phyloP scores from a whole-genome alignment of 768 basidiomycete genomes.

The Paxillus rubicundulus region DNA sequence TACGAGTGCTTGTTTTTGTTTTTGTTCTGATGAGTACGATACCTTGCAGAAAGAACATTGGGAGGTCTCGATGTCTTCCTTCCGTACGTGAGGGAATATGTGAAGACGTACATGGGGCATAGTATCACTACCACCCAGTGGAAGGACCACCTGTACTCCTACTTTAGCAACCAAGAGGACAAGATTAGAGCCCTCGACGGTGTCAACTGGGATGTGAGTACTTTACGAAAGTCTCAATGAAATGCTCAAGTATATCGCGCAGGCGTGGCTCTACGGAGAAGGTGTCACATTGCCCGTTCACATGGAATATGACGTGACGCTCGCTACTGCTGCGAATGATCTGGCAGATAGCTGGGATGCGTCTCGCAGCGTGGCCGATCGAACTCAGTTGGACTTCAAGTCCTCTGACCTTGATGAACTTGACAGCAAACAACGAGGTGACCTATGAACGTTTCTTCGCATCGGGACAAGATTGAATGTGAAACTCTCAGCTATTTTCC shows the following conservation, averaged over 20 bases:
- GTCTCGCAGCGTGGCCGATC: slow-evolving; percentile 36
- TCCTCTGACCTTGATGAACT: slow-evolving; percentile 45
- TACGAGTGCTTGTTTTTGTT: not conserved
- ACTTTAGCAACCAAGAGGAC: slow-evolving; percentile 42
- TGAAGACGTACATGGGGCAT: slow-evolving; percentile 51
- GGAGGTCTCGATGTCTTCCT: slow-evolving; percentile 57
- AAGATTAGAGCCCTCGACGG: slow-evolving; percentile 48
- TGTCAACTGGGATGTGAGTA: slow-evolving; percentile 56
- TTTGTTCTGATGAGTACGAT: not conserved
- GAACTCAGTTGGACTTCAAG: slow-evolving; percentile 40
- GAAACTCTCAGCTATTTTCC: slow-evolving; percentile 46
- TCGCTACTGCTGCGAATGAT: slow-evolving; percentile 49
- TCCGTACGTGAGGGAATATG: slow-evolving; percentile 56
- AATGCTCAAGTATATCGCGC: not conserved
- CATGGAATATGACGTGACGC: slow-evolving; percentile 51
- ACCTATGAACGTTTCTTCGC: not conserved
- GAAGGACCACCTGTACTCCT: slow-evolving; percentile 55
- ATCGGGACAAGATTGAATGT: not conserved
- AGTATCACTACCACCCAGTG: slow-evolving; percentile 59
- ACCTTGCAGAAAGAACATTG: slow-evolving; percentile 43
- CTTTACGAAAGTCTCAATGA: not conserved
- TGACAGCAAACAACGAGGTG: slow-evolving; percentile 51
- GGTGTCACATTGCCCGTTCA: slow-evolving; percentile 48
- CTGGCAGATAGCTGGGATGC: slow-evolving; percentile 54
- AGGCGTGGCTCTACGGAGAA: slow-evolving; percentile 60